phyloP scores from a whole-genome alignment of 2,329 filamentous ascomycete genomes.

The Cladosporium cucumerinum region DNA sequence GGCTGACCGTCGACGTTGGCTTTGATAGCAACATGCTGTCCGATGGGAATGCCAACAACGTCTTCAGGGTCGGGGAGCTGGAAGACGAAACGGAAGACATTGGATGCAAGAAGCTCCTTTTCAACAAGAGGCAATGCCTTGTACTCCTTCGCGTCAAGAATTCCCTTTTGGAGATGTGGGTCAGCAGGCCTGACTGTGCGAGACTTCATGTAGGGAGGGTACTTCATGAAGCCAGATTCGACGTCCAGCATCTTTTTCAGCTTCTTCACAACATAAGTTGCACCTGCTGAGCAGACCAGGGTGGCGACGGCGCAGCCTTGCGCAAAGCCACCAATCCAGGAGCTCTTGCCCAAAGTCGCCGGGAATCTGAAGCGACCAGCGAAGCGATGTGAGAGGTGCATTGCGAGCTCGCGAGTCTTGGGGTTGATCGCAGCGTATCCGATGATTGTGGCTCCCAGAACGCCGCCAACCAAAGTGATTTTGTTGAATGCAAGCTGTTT shows the following conservation, averaged over 20 bases:
- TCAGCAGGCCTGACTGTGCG: slow-evolving; percentile 28
- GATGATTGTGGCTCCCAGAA: slow-evolving; percentile 6
- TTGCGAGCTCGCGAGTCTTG: slow-evolving; percentile 1
- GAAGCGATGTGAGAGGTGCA: slow-evolving; percentile 5
- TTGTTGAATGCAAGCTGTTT: slow-evolving; percentile 66
- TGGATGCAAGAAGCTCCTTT: slow-evolving; percentile 21
- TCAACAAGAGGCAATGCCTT: slow-evolving; percentile 45
- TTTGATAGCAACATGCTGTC: slow-evolving; percentile 36
- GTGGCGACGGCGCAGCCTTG: slow-evolving; percentile 41
- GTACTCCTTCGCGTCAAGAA: slow-evolving; percentile 52
- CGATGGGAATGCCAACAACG: slow-evolving; percentile 36
- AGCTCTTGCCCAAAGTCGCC: neutral
- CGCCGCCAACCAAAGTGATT: slow-evolving; percentile 36
- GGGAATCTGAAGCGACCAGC: neutral
- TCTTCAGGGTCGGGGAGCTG: slow-evolving; percentile 21
- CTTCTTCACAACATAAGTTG: slow-evolving; percentile 16
- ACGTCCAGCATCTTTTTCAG: slow-evolving; percentile 21
- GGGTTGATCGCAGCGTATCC: slow-evolving; percentile 8
- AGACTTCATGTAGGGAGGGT: slow-evolving; percentile 36
- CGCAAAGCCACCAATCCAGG: slow-evolving; percentile 30
- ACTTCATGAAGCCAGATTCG: slow-evolving; percentile 17
- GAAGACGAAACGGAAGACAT: slow-evolving; percentile 33
- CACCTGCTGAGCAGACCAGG: slow-evolving; percentile 18
- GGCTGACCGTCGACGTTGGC: slow-evolving; percentile 25
- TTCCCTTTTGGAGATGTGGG: slow-evolving; percentile 38